These are phyloP conservation scores for Chaetomium sp. DNA, from an alignment of 2,329 filamentous ascomycete genomes.

Conservation along the genomic window DNA sequence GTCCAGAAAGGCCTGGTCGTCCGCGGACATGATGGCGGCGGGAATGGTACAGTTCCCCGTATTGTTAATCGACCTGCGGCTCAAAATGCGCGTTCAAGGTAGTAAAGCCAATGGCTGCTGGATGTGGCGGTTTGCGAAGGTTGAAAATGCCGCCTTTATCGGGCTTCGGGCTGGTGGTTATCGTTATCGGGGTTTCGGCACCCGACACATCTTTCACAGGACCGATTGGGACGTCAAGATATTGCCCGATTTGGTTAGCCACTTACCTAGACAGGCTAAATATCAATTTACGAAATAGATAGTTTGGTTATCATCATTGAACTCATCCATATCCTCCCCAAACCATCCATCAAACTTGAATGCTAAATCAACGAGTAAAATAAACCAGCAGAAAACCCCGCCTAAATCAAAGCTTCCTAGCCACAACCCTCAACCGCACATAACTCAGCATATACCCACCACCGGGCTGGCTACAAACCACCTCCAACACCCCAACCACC, in stretches of 20 bases:
- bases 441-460: conserved; percentile 60
- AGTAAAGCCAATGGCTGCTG: not conserved
- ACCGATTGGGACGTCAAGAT: conserved; percentile 23
- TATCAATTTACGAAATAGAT: too few relatives aligned
- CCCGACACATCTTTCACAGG: conserved; percentile 5
- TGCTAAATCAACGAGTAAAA: not conserved
- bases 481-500: conserved; percentile 56
- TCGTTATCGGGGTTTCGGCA: conserved; percentile 21
- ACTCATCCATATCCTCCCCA: too few relatives aligned
- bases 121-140: not conserved
- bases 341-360: not conserved
- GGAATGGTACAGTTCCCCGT: not conserved
- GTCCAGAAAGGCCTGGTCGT: conserved; percentile 78
- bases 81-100: conserved; percentile 4
- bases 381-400: not conserved
- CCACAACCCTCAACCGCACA: conserved; percentile 55
- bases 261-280: not conserved
- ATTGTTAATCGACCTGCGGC: not conserved
- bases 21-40: conserved; percentile 65
- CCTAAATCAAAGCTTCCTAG: conserved; percentile 32
- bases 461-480: conserved; percentile 57
- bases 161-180: conserved; percentile 19
- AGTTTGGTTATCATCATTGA: too few relatives aligned
- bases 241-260: conserved; percentile 11
- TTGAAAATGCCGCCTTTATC: conserved; percentile 18